Conservation (phyloP, 106 monocot genomes). For the Phalaenopsis aphrodite region DNA sequence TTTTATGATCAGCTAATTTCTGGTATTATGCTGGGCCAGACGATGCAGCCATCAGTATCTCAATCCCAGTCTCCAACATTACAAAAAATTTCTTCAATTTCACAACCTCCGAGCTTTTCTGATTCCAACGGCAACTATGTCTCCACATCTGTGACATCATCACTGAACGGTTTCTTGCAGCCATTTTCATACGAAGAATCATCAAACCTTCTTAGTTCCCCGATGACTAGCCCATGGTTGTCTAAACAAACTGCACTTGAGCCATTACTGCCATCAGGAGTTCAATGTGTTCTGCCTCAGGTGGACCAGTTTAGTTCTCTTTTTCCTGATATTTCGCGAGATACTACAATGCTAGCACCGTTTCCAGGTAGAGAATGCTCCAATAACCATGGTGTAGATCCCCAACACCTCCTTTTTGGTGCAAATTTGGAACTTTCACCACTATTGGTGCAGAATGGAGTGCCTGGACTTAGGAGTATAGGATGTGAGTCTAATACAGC, state of each 20-base stretch:
- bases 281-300: constrained; percentile 28
- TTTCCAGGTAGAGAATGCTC: constrained; percentile 51
- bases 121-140: constrained; percentile 33
- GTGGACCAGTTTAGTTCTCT: constrained; percentile 20
- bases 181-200: constrained; percentile 68
- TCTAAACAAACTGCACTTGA: constrained; percentile 61
- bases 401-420: constrained; percentile 60
- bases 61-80: constrained; percentile 27
- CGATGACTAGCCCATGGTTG: constrained; percentile 37
- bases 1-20: constrained; percentile 34
- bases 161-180: constrained; percentile 45
- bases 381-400: constrained; percentile 45
- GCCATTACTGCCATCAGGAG: constrained; percentile 29
- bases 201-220: constrained; percentile 30
- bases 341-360: constrained; percentile 33
- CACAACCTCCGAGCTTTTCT: constrained; percentile 41
- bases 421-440: constrained; percentile 57
- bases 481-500: constrained; percentile 10
- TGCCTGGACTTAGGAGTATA: constrained; percentile 38
- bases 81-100: constrained; percentile 15
- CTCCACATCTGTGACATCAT: constrained; percentile 29
- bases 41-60: constrained; percentile 10
- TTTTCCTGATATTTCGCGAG: constrained; percentile 22
- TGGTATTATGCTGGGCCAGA: constrained; percentile 7
- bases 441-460: constrained; percentile 37